Percentiles rank a stretch among this genome's conserved stretches.
phyloP scores from a whole-genome alignment of 768 basidiomycete genomes.

The Tulasnella sp. region DNA sequence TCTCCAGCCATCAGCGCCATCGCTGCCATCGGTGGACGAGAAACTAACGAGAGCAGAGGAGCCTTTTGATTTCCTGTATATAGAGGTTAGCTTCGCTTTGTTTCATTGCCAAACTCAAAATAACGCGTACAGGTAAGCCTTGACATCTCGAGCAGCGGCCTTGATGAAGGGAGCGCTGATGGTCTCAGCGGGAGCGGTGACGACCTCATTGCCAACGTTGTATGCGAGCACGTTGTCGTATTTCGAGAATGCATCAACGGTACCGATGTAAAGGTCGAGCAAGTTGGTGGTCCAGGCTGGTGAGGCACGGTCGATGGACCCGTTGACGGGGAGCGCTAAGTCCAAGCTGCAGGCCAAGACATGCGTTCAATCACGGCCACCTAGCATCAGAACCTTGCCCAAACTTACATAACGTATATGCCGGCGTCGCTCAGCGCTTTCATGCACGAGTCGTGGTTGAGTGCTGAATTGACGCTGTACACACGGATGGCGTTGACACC shows the following conservation, averaged over 20 bases:
- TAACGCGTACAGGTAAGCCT: conserved; percentile 68
- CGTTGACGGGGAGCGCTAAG: conserved; percentile 77
- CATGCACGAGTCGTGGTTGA: conserved; percentile 91
- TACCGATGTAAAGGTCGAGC: conserved; percentile 70
- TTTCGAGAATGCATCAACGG: conserved; percentile 73
- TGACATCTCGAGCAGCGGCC: conserved; percentile 85
- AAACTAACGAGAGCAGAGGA: conserved; percentile 74
- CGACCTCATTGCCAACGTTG: conserved; percentile 84
- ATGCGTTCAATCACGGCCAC: not conserved
- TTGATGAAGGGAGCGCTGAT: conserved; percentile 75
- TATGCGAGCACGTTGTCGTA: conserved; percentile 88
- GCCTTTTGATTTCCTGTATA: conserved; percentile 55
- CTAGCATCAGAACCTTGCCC: not conserved
- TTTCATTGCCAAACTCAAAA: not conserved
- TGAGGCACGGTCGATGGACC: conserved; percentile 64
- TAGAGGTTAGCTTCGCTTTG: not conserved
- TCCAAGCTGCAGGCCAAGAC: conserved; percentile 59
- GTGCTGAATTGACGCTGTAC: conserved; percentile 77
- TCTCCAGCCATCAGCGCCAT: conserved; percentile 46
- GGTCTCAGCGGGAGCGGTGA: conserved; percentile 54
- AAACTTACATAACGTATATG: conserved; percentile 81
- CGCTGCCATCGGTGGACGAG: conserved; percentile 69
- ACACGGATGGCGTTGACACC: conserved; percentile 78
- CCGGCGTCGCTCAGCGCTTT: conserved; percentile 64
- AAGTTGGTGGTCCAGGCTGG: conserved; percentile 81